These are phyloP conservation scores for Trametes sp. DNA, from an alignment of 1,284 basidiomycete genomes.

Conservation along the genomic window DNA sequence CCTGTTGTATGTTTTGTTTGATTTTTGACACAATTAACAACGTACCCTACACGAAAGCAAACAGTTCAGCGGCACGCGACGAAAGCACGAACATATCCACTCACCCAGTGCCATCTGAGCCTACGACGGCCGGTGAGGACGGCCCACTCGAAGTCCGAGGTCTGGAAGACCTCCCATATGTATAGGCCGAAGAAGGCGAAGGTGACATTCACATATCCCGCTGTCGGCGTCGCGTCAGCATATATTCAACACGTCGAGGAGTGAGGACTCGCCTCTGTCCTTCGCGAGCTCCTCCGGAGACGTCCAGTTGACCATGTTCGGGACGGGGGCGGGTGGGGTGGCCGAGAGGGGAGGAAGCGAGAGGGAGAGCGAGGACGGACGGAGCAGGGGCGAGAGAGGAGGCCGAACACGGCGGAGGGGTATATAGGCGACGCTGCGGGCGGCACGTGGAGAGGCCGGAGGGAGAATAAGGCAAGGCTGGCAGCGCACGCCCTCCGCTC, in stretches of 20 bases:
- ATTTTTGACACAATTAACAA: slow-evolving; percentile 4
- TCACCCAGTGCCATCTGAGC: slow-evolving; percentile 71
- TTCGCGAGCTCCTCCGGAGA: slow-evolving; percentile 53
- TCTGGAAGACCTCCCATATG: slow-evolving; percentile 71
- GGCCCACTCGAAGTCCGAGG: slow-evolving; percentile 71
- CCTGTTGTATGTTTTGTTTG: background rate
- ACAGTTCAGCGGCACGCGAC: background rate
- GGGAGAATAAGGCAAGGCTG: slow-evolving; percentile 14
- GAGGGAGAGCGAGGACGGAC: slow-evolving; percentile 16
- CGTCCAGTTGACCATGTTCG: slow-evolving; percentile 65
- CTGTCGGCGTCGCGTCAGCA: slow-evolving; percentile 43
- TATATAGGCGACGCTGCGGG: slow-evolving; percentile 21
- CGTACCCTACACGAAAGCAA: slow-evolving; percentile 33
- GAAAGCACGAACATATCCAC: slow-evolving; percentile 30
- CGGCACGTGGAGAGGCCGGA: slow-evolving; percentile 23
- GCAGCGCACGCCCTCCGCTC: slow-evolving; percentile 4
- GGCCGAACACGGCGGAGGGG: slow-evolving; percentile 6
- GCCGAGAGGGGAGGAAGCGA: slow-evolving; percentile 18
- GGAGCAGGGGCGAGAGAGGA: slow-evolving; percentile 2
- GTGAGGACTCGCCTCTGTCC: slow-evolving; percentile 52
- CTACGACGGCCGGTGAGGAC: slow-evolving; percentile 60
- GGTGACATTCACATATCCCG: slow-evolving; percentile 62
- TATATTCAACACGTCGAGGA: background rate
- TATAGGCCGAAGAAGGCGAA: slow-evolving; percentile 69
- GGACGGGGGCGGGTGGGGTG: slow-evolving; percentile 6